Percentiles rank a stretch among this genome's conserved stretches.
Evolutionary conservation across 164 flowering plant genomes (phyloP).

Genomic region (Aristolochia fimbriata): DNA sequence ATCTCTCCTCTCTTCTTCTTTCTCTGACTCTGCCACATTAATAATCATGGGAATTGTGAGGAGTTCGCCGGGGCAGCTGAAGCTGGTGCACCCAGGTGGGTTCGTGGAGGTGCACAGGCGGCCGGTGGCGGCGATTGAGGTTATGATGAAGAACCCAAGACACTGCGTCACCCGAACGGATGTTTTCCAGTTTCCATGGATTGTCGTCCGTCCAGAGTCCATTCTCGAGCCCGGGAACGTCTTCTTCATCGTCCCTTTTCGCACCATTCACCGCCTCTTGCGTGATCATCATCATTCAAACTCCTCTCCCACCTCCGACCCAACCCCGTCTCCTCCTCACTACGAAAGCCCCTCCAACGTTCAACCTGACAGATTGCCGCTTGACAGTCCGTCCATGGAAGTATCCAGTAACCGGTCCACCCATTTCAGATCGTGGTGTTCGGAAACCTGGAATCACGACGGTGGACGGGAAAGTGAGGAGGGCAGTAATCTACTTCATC

Average conservation of each 20-base stretch:
- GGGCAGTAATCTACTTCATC: background rate
- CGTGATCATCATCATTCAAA: constrained; percentile 4
- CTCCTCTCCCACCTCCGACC: background rate
- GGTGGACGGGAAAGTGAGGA: background rate
- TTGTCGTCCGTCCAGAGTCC: constrained; percentile 49
- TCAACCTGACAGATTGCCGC: too few species aligned
- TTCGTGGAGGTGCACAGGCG: constrained; percentile 26
- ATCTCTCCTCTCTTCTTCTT: too few species aligned
- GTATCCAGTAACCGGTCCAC: too few species aligned
- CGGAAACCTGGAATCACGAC: too few species aligned
- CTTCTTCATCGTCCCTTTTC: constrained; percentile 42
- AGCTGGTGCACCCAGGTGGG: constrained; percentile 45
- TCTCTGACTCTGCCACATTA: too few species aligned
- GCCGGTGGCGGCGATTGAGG: constrained; percentile 37
- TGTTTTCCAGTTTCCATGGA: constrained; percentile 49
- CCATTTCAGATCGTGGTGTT: background rate
- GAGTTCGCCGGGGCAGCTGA: constrained; percentile 26
- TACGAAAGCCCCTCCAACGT: background rate
- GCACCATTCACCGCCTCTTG: constrained; percentile 28
- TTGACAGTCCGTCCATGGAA: background rate
- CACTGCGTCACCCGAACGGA: constrained; percentile 56
- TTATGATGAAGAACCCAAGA: constrained; percentile 47
- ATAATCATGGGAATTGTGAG: constrained; percentile 10
- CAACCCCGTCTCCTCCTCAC: background rate
- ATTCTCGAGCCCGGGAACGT: constrained; percentile 36